Evolutionary conservation across 306 rosid genomes (phyloP).

Genomic region (Vicia sativa): DNA sequence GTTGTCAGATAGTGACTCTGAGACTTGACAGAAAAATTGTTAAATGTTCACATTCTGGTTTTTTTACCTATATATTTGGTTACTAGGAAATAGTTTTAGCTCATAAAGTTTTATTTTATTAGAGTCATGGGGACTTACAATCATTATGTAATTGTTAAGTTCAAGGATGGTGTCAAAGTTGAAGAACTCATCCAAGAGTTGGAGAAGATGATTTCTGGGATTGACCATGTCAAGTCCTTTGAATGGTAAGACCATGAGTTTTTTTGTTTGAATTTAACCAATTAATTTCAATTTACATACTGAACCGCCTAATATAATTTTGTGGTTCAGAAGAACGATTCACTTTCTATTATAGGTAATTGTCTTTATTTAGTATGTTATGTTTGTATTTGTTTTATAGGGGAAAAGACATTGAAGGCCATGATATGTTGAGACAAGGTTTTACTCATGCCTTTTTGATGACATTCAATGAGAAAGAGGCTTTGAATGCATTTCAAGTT

Average conservation of each 20-base stretch:
- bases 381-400: constrained; percentile 37
- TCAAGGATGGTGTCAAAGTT: constrained; percentile 67
- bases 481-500: constrained; percentile 51
- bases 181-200: constrained; percentile 64
- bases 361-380: neutral
- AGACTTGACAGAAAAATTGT: constrained; percentile 44
- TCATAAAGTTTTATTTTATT: constrained; percentile 2
- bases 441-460: constrained; percentile 83
- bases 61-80: constrained; percentile 43
- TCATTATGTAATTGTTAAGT: constrained; percentile 81
- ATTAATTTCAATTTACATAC: no score
- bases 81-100: constrained; percentile 25
- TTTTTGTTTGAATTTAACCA: neutral
- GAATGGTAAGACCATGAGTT: constrained; percentile 53
- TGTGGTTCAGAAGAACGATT: neutral
- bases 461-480: constrained; percentile 81
- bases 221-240: constrained; percentile 71
- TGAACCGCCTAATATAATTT: no score
- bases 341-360: neutral
- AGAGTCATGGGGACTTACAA: constrained; percentile 73
- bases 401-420: constrained; percentile 79
- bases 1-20: constrained; percentile 46
- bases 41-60: neutral
- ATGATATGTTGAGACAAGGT: constrained; percentile 79
- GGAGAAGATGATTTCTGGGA: constrained; percentile 62